Base-by-base conservation (phyloP, 495 filamentous ascomycete species). In the Hyaloscypha bicolor region DNA sequence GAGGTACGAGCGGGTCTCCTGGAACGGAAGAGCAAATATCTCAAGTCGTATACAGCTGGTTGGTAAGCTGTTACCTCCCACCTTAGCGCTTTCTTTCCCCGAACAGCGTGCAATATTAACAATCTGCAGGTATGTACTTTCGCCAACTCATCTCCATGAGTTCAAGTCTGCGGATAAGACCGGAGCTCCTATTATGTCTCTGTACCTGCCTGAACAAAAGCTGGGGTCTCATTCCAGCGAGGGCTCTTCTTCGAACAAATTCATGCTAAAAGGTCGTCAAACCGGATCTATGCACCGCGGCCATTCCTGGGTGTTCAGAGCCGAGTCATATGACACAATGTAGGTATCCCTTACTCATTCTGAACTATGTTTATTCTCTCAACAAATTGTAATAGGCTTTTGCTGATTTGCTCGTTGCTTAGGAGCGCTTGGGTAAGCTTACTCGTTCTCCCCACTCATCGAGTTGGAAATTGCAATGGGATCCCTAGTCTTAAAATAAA, bases 1-100 rank as follows among this genome's bases (percentile, higher is more conserved):
- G 95, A 97, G 73, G 89, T 99, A 39, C 84, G 92, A 58, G 91
- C 91, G 6, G 95, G 95, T 1, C 89, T 96, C 80, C 82, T 99
- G 62, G 95, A 99, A 81, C 90, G 95, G 57, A 99, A 97, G 86
- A 96, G 91, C 84, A 99, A 98, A 75, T 99, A 98, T 76, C 81
- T 99, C 52, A 99, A 98, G 85, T 97, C 93, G 74, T 99, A 97
- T 76, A 94, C 94, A 3, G 91, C 94, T 30, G 95, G 95, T 78
- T 99, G 95, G 95, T 96, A 83, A 78, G 88, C 79, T 73, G 60
- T 59, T 64, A 61, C 64, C 63, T 66, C 58, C 30, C 21, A 14
- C 16, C 51, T 31, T 55, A 32, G 25, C 52, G 6, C 14, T 53
- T 30, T 22, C 12, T 63, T 19, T 45, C 8, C 9, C 16, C 30